Base-by-base conservation (phyloP, 306 rosid species). In the Vigna angularis region DNA sequence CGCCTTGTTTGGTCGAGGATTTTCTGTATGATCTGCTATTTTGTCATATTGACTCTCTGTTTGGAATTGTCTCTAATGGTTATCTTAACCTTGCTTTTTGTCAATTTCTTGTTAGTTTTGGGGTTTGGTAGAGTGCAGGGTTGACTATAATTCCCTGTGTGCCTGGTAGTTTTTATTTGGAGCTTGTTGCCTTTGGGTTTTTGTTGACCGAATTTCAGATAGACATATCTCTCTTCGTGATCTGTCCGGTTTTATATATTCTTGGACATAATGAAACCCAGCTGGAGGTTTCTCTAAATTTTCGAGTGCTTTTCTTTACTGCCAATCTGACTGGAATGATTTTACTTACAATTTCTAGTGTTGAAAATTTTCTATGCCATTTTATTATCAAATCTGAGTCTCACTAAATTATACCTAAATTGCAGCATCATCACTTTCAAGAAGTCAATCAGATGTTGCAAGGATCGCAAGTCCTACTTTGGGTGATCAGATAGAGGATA, bases 391-490 rank as follows among this genome's bases (percentile, higher is more conserved):
- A 3, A 13, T 69, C 67, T 79, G 15, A 53, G 15, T 68, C 81
- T 86, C 72, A 72, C 75, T 32, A 30, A 75, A 24, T 59, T 72
- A 40, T 57, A 70, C 70, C n/a, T 86, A 63, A 34, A 83, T 81
- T 77, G 75, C 85, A 95, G 98, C 89, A 67, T 89, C 87, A 82
- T 61, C 90, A 11, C 89, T 87, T 58, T 86, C 87, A 16, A 91
- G 93, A 86, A 90, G 97, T 88, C 86, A 72, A 75, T 93, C 99
- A 26, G 97, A 96, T 86, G 91, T 91, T 82, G 85, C 83, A 7
- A 84, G 91, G 82, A 76, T 83, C 44, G 38, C 20, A 72, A 81
- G 84, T 70, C 85, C 90, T 36, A 73, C 88, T 55, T 87, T 75
- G 83, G 93, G 87, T 63, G 92, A 88, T 80, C 93, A 82, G 52